phyloP scores from a whole-genome alignment of 257 asterid genomes.

The Solanum tarapatanum region DNA sequence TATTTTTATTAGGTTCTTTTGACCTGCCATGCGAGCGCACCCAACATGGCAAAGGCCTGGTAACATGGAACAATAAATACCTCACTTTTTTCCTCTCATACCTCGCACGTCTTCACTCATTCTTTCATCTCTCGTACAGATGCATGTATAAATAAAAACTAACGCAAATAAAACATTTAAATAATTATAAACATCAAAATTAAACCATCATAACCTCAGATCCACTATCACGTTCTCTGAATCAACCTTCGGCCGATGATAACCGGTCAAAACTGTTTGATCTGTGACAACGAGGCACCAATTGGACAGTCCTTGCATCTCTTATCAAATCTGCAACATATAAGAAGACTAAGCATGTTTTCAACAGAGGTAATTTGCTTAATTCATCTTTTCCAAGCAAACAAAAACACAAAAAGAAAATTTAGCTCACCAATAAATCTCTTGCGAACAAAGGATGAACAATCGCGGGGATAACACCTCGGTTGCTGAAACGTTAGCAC shows the following conservation, averaged over 20 bases:
- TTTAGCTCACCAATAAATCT: neutral
- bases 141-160: neutral
- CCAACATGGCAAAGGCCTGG: conserved; percentile 6
- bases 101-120: neutral
- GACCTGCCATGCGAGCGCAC: conserved; percentile 23
- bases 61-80: conserved; percentile 7
- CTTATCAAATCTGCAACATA: neutral
- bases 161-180: neutral
- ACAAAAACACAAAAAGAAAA: neutral
- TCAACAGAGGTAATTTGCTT: neutral
- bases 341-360: no score
- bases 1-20: neutral
- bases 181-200: neutral
- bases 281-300: neutral
- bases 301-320: neutral
- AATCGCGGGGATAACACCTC: neutral
- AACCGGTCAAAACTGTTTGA: neutral
- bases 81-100: neutral
- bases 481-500: neutral
- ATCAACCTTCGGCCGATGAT: neutral
- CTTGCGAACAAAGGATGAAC: neutral
- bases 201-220: neutral
- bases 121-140: neutral
- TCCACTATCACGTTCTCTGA: neutral
- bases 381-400: neutral